Percentiles rank a stretch among this genome's conserved stretches.
Conservation (phyloP, 306 rosid species). For the Potentilla sterilis region DNA sequence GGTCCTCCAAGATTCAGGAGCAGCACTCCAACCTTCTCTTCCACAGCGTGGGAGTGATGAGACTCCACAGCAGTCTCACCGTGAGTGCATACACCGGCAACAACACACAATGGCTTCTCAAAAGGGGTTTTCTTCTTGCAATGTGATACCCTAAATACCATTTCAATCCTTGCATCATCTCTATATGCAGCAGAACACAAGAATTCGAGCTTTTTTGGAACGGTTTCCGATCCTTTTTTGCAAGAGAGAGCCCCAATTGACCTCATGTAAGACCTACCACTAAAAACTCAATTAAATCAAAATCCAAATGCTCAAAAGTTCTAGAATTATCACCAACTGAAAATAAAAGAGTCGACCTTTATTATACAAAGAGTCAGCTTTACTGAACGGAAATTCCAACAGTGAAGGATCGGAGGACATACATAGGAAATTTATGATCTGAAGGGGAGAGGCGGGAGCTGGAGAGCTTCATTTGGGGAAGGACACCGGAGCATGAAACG, state of each 20-base stretch:
- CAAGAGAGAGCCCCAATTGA: conserved; percentile 27
- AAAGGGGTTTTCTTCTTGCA: conserved; percentile 35
- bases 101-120: conserved; percentile 37
- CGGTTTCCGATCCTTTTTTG: conserved; percentile 10
- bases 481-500: conserved; percentile 32
- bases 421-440: conserved; percentile 40
- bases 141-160: conserved; percentile 26
- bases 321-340: no score
- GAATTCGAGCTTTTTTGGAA: conserved; percentile 39
- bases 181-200: conserved; percentile 24
- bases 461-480: conserved; percentile 23
- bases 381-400: not conserved
- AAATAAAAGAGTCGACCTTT: not conserved
- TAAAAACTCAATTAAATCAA: not conserved
- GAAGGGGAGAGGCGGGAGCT: not conserved
- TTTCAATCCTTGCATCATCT: conserved; percentile 21
- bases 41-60: conserved; percentile 39
- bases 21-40: conserved; percentile 91
- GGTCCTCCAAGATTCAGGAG: conserved; percentile 98
- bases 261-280: conserved; percentile 12
- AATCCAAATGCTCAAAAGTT: not conserved
- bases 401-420: conserved; percentile 21
- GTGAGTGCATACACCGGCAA: conserved; percentile 42
- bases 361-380: not conserved
- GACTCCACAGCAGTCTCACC: conserved; percentile 46